Evolutionary conservation across 2,329 filamentous ascomycete species (phyloP).

Genomic region (Monilinia vaccinii-corymbosi): DNA sequence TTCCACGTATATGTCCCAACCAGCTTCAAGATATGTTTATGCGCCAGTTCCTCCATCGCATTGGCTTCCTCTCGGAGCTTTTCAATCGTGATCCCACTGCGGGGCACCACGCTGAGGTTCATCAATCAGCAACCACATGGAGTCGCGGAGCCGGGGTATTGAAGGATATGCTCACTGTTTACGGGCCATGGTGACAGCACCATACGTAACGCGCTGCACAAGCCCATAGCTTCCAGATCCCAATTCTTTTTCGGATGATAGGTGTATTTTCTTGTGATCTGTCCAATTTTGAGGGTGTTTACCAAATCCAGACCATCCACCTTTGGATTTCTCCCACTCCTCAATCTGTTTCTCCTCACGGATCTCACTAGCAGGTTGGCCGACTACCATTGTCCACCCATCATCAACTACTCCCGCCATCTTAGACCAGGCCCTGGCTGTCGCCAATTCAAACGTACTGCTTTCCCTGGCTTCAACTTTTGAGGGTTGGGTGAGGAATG

Average conservation of each 20-base stretch:
- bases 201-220: conserved; percentile 36
- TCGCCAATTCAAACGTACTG: neutral
- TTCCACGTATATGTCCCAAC: conserved; percentile 38
- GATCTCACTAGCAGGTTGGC: conserved; percentile 17
- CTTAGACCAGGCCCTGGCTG: neutral
- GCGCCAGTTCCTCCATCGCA: conserved; percentile 39
- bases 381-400: conserved; percentile 19
- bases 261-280: conserved; percentile 16
- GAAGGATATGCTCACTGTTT: conserved; percentile 30
- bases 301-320: conserved; percentile 21
- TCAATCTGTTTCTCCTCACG: conserved; percentile 19
- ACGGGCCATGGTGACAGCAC: conserved; percentile 35
- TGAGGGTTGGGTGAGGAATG: neutral
- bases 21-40: conserved; percentile 40
- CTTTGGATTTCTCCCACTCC: conserved; percentile 19
- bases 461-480: neutral
- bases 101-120: conserved; percentile 13
- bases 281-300: conserved; percentile 18
- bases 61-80: conserved; percentile 37
- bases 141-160: neutral
- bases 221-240: conserved; percentile 37
- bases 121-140: conserved; percentile 20
- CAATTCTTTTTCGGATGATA: conserved; percentile 27
- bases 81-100: conserved; percentile 31
- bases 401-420: conserved; percentile 11